Evolutionary conservation across 305 asterid species (phyloP), one percentile per base, ranked within the genome.

Genomic region (Fraxinus floribunda): DNA sequence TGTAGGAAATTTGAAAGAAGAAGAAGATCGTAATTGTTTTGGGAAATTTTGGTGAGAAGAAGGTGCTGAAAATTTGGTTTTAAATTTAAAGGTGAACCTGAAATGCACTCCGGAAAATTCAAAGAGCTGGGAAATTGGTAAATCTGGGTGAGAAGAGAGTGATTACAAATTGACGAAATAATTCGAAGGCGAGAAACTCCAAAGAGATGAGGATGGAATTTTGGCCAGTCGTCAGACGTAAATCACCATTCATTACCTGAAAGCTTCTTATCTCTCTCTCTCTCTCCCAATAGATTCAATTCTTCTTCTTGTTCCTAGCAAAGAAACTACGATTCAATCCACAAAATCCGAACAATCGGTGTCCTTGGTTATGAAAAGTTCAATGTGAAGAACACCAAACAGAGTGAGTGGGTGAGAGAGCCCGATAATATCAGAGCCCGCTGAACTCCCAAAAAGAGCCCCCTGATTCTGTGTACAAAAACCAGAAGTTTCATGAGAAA

Each of bases 391-490:
- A 71, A 71, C 44, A 16, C 39, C 39, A 32, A 71, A 71, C 44
- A 71, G 76, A 71, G 71, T 62, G 71, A 71, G 71, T 62, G 34
- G 32, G 26, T 22, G 34, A 20, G 32, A 22, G 9, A 22, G 71
- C 32, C 71, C 2, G 30, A 62, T 44, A 70, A 64, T 81, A 55
- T 41, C 76, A 76, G 30, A 66, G 16, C 46, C 80, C 18, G 77
- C n/a, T n/a, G 38, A 76, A 79, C 57, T 38, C 78, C 81, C 32
- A 38, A 57, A 49, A 66, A 77, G 85, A 74, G 74, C 77, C 46
- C 79, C 79, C 77, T 77, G 84, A 87, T 83, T 87, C 90, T 87
- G 90, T 34, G 80, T 29, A 76, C 83, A 80, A 68, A 76, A 80
- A 77, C 22, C 36, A 22, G 35, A 34, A 39, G 49, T 57, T 55